Evolutionary conservation across 306 rosid genomes (phyloP), one percentile per base, ranked within the genome.

Genomic region (Styphnolobium japonicum): DNA sequence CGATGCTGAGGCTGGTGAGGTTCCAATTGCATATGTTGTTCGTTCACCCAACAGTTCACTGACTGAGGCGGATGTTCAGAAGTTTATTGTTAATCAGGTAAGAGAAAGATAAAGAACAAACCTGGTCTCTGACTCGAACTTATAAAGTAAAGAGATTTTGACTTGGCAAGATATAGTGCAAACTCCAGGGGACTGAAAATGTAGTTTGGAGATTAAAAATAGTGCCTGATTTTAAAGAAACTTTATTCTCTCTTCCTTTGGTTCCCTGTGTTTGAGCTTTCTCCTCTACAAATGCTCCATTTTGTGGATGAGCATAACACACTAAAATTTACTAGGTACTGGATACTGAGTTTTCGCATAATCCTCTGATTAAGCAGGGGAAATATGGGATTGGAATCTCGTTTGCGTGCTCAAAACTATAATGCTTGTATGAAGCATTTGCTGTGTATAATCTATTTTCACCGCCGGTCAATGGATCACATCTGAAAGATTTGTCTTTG

Each of bases 1-100:
- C 2, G 95, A 91, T 81, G 95, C 82, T 16, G 95, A 90, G 85
- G 97, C 98, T 36, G 98, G 98, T 22, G 97, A 93, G 75, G 92
- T 93, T 70, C 97, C 98, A 0, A 66, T 82, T 5, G 98, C 93
- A 11, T 93, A 86, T 67, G 90, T 92, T 0, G 98, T 93, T 27
- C 91, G 87, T 67, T 80, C 84, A 0, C 86, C 92, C 76, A 86
- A 77, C 39, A 89, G 92, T 81, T 82, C 92, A 19, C 82, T 93
- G 60, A 86, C 93, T 0, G 93, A 86, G 80, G 89, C 87, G 67
- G 90, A 86, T 65, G 31, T 86, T 42, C 69, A 81, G 83, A 85
- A 84, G 75, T 93, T 90, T 72, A 85, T 91, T 21, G 90, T 88
- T 11, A 62, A 65, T 42, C 95, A 90, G 92, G 98, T 88, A 45